Conservation (phyloP, 345 rosid species). For the Bretschneidera sinensis region DNA sequence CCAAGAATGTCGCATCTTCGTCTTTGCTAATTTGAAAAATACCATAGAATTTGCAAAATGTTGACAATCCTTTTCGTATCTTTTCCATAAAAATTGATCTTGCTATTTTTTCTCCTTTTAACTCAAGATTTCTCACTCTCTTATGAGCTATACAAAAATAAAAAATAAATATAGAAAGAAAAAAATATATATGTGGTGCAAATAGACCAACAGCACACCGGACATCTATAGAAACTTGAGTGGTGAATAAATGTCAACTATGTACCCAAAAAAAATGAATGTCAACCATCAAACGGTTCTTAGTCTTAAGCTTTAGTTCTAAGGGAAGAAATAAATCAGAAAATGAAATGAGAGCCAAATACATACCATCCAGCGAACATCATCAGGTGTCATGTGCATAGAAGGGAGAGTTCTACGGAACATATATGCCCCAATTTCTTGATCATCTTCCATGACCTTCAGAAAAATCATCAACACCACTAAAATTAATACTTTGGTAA, state of each 20-base stretch:
- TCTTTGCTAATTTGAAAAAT: too few species aligned
- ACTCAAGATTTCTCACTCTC: background rate
- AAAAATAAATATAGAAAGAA: too few species aligned
- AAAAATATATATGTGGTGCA: background rate
- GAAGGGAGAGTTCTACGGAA: slow-evolving; percentile 94
- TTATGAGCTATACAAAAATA: too few species aligned
- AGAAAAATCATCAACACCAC: slow-evolving; percentile 14
- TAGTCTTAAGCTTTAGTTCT: too few species aligned
- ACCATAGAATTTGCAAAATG: background rate
- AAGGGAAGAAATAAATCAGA: slow-evolving; percentile 2
- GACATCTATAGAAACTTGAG: background rate
- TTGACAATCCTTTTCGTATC: background rate
- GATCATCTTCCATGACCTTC: slow-evolving; percentile 96
- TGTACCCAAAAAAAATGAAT: too few species aligned
- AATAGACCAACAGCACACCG: background rate
- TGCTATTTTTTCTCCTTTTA: background rate
- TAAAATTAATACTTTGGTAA: slow-evolving; percentile 4
- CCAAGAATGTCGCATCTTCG: too few species aligned
- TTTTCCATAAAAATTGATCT: too few species aligned
- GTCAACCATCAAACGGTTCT: too few species aligned
- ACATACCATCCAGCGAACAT: slow-evolving; percentile 96
- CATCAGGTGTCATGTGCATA: slow-evolving; percentile 78
- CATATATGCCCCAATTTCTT: slow-evolving; percentile 89
- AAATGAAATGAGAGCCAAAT: slow-evolving; percentile 7
- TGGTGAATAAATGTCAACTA: background rate